These are phyloP conservation scores for Ustilago curta DNA, from an alignment of 1,284 basidiomycete genomes.

Conservation along the genomic window DNA sequence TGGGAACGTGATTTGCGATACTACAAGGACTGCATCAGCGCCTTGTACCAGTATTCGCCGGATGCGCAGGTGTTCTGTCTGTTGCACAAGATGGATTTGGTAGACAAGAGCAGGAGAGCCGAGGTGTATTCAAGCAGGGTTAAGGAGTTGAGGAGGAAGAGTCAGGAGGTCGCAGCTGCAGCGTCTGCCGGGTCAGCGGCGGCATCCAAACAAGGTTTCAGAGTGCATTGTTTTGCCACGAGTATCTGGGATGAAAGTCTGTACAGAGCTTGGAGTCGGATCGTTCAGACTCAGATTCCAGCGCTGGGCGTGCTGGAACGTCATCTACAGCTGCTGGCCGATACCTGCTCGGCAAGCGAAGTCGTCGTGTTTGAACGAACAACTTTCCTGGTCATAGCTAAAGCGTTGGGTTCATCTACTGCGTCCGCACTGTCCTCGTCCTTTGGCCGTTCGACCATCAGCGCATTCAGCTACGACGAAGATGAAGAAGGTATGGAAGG, in stretches of 20 bases:
- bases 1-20: constrained; percentile 71
- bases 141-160: constrained; percentile 59
- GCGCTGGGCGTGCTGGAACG: constrained; percentile 88
- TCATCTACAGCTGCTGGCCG: constrained; percentile 86
- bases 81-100: constrained; percentile 93
- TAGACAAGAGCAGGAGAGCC: constrained; percentile 74
- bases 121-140: constrained; percentile 75
- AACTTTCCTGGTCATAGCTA: constrained; percentile 92
- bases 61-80: constrained; percentile 89
- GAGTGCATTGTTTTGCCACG: constrained; percentile 79
- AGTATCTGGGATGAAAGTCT: constrained; percentile 98
- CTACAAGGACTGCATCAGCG: constrained; percentile 63
- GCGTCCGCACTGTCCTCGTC: constrained; percentile 1
- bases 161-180: constrained; percentile 48
- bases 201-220: constrained; percentile 38
- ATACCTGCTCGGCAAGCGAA: constrained; percentile 87
- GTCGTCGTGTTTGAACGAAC: constrained; percentile 96
- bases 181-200: constrained; percentile 61
- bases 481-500: constrained; percentile 46
- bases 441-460: constrained; percentile 65
- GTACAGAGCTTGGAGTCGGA: constrained; percentile 98
- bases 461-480: constrained; percentile 26
- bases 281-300: constrained; percentile 95
- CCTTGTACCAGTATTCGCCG: constrained; percentile 61
- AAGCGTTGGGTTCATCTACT: constrained; percentile 11